Percentiles rank a stretch among this genome's conserved stretches.
Conservation (phyloP, 2,329 filamentous ascomycete genomes). For the Colletotrichum acutatum region DNA sequence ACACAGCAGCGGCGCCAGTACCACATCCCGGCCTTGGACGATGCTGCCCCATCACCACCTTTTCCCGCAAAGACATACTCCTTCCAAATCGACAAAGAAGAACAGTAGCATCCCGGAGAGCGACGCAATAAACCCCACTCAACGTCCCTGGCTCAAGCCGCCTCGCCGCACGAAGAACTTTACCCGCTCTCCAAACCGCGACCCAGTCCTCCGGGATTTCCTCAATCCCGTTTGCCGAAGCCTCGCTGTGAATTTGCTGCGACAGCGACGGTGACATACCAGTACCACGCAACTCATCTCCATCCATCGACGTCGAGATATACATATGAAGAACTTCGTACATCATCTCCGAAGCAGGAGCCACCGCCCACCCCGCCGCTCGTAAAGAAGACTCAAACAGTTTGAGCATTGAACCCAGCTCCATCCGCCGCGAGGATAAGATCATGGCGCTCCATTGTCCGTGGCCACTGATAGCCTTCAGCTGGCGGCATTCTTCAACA, state of each 20-base stretch:
- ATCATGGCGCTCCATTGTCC: slow-evolving; percentile 14
- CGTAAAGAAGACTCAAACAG: neutral
- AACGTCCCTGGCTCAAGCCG: neutral
- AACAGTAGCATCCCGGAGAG: neutral
- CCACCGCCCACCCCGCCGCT: neutral
- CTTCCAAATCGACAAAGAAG: neutral
- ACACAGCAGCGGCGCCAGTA: neutral
- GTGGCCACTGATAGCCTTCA: neutral
- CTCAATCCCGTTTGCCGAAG: neutral
- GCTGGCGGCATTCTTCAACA: neutral
- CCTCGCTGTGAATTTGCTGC: neutral
- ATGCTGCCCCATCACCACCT: too few species aligned
- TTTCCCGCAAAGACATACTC: neutral
- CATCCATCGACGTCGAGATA: too few species aligned
- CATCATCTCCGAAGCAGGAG: neutral
- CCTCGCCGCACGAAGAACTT: neutral
- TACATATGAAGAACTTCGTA: neutral
- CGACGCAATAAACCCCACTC: neutral
- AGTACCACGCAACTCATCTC: neutral
- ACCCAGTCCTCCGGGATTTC: neutral
- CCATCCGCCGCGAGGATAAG: neutral
- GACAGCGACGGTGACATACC: neutral
- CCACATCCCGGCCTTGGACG: too few species aligned
- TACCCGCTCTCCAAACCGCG: neutral
- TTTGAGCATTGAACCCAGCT: neutral